These are phyloP conservation scores for Durotheca rogersii DNA, from an alignment of 495 filamentous ascomycete species.

Conservation along the genomic window DNA sequence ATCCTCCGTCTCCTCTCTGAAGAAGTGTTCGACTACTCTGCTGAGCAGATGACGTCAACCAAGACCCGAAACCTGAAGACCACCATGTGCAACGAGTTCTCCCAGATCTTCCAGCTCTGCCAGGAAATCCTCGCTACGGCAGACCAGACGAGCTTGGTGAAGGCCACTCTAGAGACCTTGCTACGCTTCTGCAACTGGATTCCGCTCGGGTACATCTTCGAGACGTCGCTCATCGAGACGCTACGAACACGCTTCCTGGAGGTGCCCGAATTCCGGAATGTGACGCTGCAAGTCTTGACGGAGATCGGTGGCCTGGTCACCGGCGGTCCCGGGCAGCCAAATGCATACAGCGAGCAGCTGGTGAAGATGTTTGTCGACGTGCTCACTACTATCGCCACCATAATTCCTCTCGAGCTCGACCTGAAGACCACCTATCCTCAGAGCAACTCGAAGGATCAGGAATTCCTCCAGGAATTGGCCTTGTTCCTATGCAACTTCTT, in stretches of 20 bases:
- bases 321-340: constrained; percentile 58
- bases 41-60: constrained; percentile 95
- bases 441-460: constrained; percentile 91
- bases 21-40: constrained; percentile 98
- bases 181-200: constrained; percentile 99
- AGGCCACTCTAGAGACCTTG: constrained; percentile 90
- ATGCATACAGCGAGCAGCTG: constrained; percentile 88
- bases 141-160: constrained; percentile 83
- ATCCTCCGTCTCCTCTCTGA: constrained; percentile 94
- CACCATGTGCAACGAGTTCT: constrained; percentile 97
- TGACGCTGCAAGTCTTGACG: constrained; percentile 93
- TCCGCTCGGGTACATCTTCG: constrained; percentile 96
- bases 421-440: constrained; percentile 84
- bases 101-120: constrained; percentile 94
- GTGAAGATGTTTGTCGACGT: constrained; percentile 97
- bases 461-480: constrained; percentile 95
- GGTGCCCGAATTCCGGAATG: constrained; percentile 88
- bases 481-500: constrained; percentile 97
- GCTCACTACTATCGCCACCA: constrained; percentile 80
- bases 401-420: constrained; percentile 85
- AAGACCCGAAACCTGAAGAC: constrained; percentile 96
- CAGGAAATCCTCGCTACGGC: constrained; percentile 88
- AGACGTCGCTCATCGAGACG: constrained; percentile 94
- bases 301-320: constrained; percentile 94
- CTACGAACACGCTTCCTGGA: constrained; percentile 86